These are phyloP conservation scores for Sphaerosporella brunnea DNA, from an alignment of 495 filamentous ascomycete genomes.

Conservation along the genomic window DNA sequence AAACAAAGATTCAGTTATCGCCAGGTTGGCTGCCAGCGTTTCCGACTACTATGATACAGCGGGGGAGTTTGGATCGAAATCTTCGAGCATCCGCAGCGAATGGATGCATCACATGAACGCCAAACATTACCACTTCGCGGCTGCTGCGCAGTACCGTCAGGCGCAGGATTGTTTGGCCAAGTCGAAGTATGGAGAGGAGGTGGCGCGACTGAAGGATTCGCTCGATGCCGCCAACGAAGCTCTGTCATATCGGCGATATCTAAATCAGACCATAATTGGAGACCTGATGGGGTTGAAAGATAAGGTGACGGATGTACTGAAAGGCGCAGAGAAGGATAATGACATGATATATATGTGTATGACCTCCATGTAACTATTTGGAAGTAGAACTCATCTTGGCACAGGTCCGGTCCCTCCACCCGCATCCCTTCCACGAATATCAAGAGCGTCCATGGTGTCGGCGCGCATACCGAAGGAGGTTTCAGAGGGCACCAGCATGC, in stretches of 20 bases:
- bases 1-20: conserved; percentile 77
- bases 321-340: conserved; percentile 89
- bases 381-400: background rate
- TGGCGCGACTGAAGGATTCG: conserved; percentile 67
- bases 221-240: conserved; percentile 71
- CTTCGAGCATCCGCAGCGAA: conserved; percentile 71
- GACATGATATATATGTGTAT: conserved; percentile 74
- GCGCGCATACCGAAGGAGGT: conserved; percentile 67
- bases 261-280: conserved; percentile 64
- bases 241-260: conserved; percentile 54
- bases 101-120: conserved; percentile 98
- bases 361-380: background rate
- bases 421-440: conserved; percentile 67
- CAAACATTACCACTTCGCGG: conserved; percentile 95
- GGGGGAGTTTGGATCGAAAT: conserved; percentile 70
- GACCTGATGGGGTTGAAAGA: conserved; percentile 73
- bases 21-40: conserved; percentile 77
- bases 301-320: conserved; percentile 68
- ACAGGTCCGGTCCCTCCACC: conserved; percentile 66
- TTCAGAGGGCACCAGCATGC: conserved; percentile 54
- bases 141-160: conserved; percentile 86
- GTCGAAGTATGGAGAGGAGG: conserved; percentile 88
- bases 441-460: conserved; percentile 74
- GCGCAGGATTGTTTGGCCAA: conserved; percentile 86
- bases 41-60: conserved; percentile 80